Base-by-base conservation (phyloP, 208 protist species). In the Acanthamoeba royreba region DNA sequence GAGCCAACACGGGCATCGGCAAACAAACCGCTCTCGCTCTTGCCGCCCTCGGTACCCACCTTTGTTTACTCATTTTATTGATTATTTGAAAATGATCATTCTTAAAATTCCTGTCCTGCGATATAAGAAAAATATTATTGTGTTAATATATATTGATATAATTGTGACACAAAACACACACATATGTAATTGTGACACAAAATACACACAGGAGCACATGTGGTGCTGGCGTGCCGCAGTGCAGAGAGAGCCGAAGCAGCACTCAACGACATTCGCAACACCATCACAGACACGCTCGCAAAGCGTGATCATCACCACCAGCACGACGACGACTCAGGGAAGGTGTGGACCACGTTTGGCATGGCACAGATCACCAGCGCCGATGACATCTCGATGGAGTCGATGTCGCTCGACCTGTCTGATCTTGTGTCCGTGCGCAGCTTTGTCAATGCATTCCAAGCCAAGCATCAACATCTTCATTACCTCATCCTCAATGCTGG, bases 1-100 rank as follows among this genome's bases (percentile, higher is more conserved):
- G 81, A 3, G 46, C 81, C 81, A 89, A 89, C 19, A 89, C 81
- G 3, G 81, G 81, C n/a, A 89, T 89, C 17, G 81, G 81, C 81
- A 89, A 89, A 31, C 49, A 89, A 52, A 89, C 81, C 49, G 81
- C 81, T 22, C 31, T 89, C 4, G 81, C 49, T 8, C 40, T 89
- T 45, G 81, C 81, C 49, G 81, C 81, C 4, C 49, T 66, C 8
- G 81, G 81, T 66, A 31, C 25, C 52, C 52, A 61, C 52, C n/a
- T n/a, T n/a, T n/a, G n/a, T 42, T 55, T 55, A 55, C 49, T 19
- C n/a, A n/a, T n/a, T n/a, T n/a, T n/a, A n/a, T n/a, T n/a, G n/a
- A n/a, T n/a, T n/a, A n/a, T n/a, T n/a, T n/a, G n/a, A n/a, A n/a
- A n/a, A n/a, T n/a, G n/a, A n/a, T n/a, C 9, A 55, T 25, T 55